These are phyloP conservation scores for Adansonia rubrostipa DNA, from an alignment of 441 rosid species.

Conservation along the genomic window DNA sequence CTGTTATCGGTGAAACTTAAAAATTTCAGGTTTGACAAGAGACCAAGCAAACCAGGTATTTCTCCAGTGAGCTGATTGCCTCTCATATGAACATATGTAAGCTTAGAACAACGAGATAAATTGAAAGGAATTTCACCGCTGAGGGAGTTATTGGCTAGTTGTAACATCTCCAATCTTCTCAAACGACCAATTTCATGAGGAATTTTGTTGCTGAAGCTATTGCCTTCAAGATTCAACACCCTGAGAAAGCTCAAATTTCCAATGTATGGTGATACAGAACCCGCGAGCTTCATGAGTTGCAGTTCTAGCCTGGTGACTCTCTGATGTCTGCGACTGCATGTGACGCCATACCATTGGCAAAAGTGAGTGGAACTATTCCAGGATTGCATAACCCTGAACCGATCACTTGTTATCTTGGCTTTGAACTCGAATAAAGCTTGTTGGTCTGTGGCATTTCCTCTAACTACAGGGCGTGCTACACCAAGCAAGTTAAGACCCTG, in stretches of 20 bases:
- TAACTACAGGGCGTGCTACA: background rate
- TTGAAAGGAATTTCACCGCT: background rate
- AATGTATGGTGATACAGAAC: background rate
- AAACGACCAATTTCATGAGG: background rate
- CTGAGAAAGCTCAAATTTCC: too few species aligned
- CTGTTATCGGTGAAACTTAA: background rate
- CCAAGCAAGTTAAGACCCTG: background rate
- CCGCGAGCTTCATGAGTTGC: background rate
- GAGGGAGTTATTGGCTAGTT: background rate
- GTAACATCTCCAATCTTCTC: background rate
- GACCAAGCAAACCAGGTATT: slow-evolving; percentile 15
- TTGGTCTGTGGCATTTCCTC: background rate
- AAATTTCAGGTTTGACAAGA: background rate
- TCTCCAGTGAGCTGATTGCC: slow-evolving; percentile 12
- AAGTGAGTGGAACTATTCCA: slow-evolving; percentile 33
- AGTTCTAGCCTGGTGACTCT: slow-evolving; percentile 18
- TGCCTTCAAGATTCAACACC: background rate
- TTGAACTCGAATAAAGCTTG: background rate
- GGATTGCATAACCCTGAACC: background rate
- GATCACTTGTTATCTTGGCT: background rate
- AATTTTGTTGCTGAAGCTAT: background rate
- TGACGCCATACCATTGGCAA: slow-evolving; percentile 26
- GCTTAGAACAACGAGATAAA: background rate
- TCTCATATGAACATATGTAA: background rate
- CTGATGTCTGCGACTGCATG: too few species aligned